Evolutionary conservation across 1,284 basidiomycete genomes (phyloP).

Genomic region (Malassezia cuniculi): DNA sequence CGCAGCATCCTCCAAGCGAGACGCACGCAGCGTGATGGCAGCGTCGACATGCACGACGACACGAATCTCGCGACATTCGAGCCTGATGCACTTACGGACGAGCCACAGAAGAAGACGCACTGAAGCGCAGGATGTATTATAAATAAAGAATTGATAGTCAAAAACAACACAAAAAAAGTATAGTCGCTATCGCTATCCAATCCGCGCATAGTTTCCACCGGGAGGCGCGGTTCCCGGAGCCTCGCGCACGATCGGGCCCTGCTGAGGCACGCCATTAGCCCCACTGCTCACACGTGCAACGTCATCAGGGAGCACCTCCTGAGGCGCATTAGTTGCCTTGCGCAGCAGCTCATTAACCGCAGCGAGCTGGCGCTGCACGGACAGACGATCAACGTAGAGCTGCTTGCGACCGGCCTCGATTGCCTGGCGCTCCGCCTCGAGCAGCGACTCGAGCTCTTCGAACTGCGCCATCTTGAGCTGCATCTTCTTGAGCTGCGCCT

Average conservation of each 20-base stretch:
- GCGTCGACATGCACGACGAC: too few species aligned
- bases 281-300: slow-evolving; percentile 21
- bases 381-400: slow-evolving; percentile 36
- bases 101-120: too few species aligned
- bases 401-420: slow-evolving; percentile 36
- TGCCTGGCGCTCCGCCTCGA: slow-evolving; percentile 33
- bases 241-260: slow-evolving; percentile 34
- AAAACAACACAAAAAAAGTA: too few species aligned
- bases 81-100: too few species aligned
- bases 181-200: slow-evolving; percentile 16
- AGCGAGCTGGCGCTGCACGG: slow-evolving; percentile 37
- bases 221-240: slow-evolving; percentile 11
- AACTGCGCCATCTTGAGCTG: slow-evolving; percentile 42
- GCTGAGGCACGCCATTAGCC: slow-evolving; percentile 32
- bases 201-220: slow-evolving; percentile 16
- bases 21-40: background rate
- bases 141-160: too few species aligned
- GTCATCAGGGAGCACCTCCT: slow-evolving; percentile 23
- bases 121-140: too few species aligned
- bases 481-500: slow-evolving; percentile 79
- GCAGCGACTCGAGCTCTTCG: slow-evolving; percentile 37
- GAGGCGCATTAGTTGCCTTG: slow-evolving; percentile 28
- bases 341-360: slow-evolving; percentile 34
- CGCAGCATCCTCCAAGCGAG: slow-evolving; percentile 9
- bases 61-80: too few species aligned